Evolutionary conservation across 2,329 filamentous ascomycete species (phyloP).

Genomic region (Leptographium wingfieldii): DNA sequence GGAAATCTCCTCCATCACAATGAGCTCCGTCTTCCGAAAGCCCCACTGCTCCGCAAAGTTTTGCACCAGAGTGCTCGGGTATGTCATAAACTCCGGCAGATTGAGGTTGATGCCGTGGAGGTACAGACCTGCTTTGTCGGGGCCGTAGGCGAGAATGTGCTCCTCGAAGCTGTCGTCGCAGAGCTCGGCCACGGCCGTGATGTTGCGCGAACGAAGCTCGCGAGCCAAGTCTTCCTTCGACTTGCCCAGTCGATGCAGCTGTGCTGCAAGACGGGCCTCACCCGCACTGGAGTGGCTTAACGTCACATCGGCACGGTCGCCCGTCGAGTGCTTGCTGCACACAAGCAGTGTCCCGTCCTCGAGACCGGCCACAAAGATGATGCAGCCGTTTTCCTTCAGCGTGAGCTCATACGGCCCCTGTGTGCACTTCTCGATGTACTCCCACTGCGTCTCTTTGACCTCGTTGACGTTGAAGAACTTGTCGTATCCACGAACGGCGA

Average conservation of each 20-base stretch:
- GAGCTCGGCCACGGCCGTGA: constrained; percentile 89
- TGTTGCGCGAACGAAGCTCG: constrained; percentile 66
- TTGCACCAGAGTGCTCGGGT: constrained; percentile 72
- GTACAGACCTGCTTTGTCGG: constrained; percentile 77
- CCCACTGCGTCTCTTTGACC: constrained; percentile 70
- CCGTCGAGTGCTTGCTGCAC: constrained; percentile 98
- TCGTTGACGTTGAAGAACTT: constrained; percentile 97
- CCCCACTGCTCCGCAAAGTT: constrained; percentile 86
- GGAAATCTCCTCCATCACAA: constrained; percentile 61
- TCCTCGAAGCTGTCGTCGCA: constrained; percentile 96
- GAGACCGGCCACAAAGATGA: constrained; percentile 89
- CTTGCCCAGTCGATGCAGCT: constrained; percentile 66
- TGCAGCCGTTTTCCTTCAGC: constrained; percentile 98
- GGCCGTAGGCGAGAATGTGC: constrained; percentile 81
- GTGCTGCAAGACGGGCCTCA: constrained; percentile 68
- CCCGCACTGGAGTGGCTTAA: constrained; percentile 76
- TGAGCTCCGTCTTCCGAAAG: constrained; percentile 76
- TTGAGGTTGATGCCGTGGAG: constrained; percentile 95
- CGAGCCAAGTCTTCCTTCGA: constrained; percentile 65
- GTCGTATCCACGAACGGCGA: constrained; percentile 84
- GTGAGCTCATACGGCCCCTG: constrained; percentile 87
- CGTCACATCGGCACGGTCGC: constrained; percentile 55
- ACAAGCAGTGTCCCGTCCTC: constrained; percentile 83
- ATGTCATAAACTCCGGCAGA: constrained; percentile 80
- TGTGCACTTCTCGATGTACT: constrained; percentile 62